Base-by-base conservation (phyloP, 768 basidiomycete species). In the Rhodotorula kratochvilovae region DNA sequence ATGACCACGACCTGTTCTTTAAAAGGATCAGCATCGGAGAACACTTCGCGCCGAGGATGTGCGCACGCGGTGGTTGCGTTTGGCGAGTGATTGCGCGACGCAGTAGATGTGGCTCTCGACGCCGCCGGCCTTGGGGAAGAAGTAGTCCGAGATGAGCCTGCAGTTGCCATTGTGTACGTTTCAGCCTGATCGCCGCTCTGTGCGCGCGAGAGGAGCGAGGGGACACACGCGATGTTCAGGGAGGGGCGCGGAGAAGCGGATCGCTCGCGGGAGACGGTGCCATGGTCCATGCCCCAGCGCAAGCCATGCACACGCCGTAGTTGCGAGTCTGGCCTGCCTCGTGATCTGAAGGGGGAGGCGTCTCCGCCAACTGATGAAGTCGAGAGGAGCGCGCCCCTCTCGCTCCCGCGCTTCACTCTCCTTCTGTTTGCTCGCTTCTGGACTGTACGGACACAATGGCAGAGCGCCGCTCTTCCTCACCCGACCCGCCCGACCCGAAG, bases 51-150 rank as follows among this genome's bases (percentile, higher is more conserved):
- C 31, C 19, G 31, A 21, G 46, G 50, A 50, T 35, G 51, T 15
- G 29, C 82, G 29, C 78, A 89, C 92, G 81, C 90, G 92, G 81
- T 99, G 94, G 8, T 93, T 92, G 51, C 85, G 85, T 53, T 84
- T 83, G 64, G 93, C 86, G 53, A 98, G 86, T 59, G 89, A 88
- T 29, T 89, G 87, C 67, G 89, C 88, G 58, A 99, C 85, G 86
- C 90, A 90, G 81, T 91, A 97, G 48, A 97, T 94, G 80, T 96
- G 92, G 70, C 88, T 94, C 81, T 98, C 96, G 43, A 99, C 95
- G 15, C 96, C 96, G 6, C 96, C 96, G 5, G 94, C 89, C 68
- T 86, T 84, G 1, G 96, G 96, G 78, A 91, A 87, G 82, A 97
- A 99, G 83, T 98, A 99, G 82, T 99, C 96, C 31, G 63, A 71